Conservation (phyloP, 2,329 filamentous ascomycete genomes). For the Shiraia bambusicola region DNA sequence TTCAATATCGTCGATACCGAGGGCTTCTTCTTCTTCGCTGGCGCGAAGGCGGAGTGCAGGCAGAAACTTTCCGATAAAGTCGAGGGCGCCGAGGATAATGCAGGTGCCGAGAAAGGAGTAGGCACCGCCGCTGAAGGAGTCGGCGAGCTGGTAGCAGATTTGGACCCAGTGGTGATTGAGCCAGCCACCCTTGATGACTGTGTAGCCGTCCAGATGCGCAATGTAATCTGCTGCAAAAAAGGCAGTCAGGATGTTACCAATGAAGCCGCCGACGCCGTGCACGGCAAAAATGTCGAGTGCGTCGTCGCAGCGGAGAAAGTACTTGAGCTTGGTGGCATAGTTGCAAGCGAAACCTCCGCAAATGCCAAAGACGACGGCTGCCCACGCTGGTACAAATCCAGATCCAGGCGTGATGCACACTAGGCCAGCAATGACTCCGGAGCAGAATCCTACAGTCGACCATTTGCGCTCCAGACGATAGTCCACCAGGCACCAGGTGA, state of each 20-base stretch:
- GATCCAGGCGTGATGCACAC: conserved; percentile 88
- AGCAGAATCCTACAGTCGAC: conserved; percentile 92
- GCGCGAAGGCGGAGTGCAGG: conserved; percentile 75
- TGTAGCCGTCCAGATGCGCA: conserved; percentile 72
- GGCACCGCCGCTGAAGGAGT: conserved; percentile 71
- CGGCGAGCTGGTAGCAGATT: conserved; percentile 79
- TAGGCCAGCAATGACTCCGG: conserved; percentile 81
- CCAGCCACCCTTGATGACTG: conserved; percentile 73
- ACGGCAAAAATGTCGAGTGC: conserved; percentile 74
- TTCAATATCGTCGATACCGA: conserved; percentile 86
- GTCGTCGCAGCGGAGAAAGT: conserved; percentile 76
- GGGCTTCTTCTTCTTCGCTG: conserved; percentile 73
- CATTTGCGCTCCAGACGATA: conserved; percentile 88
- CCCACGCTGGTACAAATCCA: conserved; percentile 82
- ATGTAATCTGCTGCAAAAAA: conserved; percentile 87
- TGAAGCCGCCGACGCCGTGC: conserved; percentile 60
- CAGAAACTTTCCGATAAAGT: conserved; percentile 74
- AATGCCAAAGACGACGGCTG: conserved; percentile 76
- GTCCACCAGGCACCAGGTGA: conserved; percentile 87
- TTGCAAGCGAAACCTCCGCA: conserved; percentile 78
- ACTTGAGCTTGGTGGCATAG: conserved; percentile 90
- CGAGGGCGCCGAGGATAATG: conserved; percentile 62
- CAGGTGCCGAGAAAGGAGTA: conserved; percentile 81
- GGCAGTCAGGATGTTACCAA: conserved; percentile 61
- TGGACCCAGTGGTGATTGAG: conserved; percentile 82